Percentiles rank a stretch among this genome's conserved stretches.
Evolutionary conservation across 2,329 filamentous ascomycete genomes (phyloP).

Genomic region (Pyrenochaeta sp.): DNA sequence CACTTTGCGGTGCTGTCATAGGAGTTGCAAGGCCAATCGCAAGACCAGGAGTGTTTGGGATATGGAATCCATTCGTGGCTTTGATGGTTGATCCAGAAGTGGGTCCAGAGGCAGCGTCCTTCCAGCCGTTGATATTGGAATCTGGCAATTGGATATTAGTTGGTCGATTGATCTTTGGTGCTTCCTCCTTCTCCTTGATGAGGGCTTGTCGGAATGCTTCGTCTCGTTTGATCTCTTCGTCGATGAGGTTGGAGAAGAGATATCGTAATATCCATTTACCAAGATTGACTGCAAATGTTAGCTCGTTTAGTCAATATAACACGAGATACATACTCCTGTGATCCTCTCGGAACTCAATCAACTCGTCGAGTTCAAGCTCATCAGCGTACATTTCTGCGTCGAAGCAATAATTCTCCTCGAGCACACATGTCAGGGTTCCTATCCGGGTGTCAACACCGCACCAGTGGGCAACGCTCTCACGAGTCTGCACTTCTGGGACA

Average conservation of each 20-base stretch:
- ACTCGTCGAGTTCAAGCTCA: conserved; percentile 76
- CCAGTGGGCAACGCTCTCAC: conserved; percentile 92
- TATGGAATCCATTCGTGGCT: conserved; percentile 66
- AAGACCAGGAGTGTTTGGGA: conserved; percentile 74
- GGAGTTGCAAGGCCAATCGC: conserved; percentile 81
- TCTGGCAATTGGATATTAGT: conserved; percentile 66
- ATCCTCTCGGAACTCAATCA: conserved; percentile 86
- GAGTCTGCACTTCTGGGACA: conserved; percentile 82
- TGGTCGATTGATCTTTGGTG: conserved; percentile 66
- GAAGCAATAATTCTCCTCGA: conserved; percentile 96
- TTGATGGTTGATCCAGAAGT: conserved; percentile 61
- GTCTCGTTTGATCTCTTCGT: conserved; percentile 88
- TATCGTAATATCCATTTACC: conserved; percentile 97
- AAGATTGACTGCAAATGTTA: conserved; percentile 73
- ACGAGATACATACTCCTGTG: conserved; percentile 75
- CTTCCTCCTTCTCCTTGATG: conserved; percentile 67
- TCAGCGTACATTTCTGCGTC: conserved; percentile 98
- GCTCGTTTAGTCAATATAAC: neutral
- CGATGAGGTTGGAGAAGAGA: conserved; percentile 86
- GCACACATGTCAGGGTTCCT: conserved; percentile 84
- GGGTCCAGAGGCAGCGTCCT: conserved; percentile 45
- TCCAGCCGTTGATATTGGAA: conserved; percentile 55
- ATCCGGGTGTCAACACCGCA: conserved; percentile 94
- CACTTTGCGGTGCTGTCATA: conserved; percentile 47
- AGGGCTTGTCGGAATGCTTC: conserved; percentile 74